Base-by-base conservation (phyloP, 768 basidiomycete genomes). In the Cystobasidium onofrii region DNA sequence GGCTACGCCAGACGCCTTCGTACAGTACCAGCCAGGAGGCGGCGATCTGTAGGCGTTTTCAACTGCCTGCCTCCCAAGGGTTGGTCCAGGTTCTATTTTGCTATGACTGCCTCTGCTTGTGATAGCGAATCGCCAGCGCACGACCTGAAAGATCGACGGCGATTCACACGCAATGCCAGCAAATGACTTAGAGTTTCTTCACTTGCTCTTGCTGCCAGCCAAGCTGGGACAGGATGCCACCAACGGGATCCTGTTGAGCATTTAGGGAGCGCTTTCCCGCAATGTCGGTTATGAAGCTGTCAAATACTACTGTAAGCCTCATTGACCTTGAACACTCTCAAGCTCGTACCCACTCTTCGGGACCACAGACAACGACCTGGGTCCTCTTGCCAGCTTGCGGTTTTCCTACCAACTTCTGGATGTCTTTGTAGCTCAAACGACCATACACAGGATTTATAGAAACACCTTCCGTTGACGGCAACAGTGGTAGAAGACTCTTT, bases 311-410 rank as follows among this genome's bases (percentile, higher is more conserved):
- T n/a, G n/a, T n/a, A n/a, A n/a, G n/a, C n/a, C n/a, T n/a, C n/a
- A n/a, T n/a, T n/a, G n/a, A n/a, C n/a, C n/a, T n/a, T n/a, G n/a
- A n/a, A n/a, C n/a, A n/a, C n/a, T n/a, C n/a, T n/a, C n/a, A n/a
- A n/a, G n/a, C n/a, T n/a, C n/a, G n/a, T n/a, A n/a, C n/a, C n/a
- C n/a, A n/a, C 77, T 64, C 74, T 13, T 79, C 78, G 0, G 78
- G 78, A 12, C 78, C 78, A 63, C 78, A 79, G 0, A 79, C 72
- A 0, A 79, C 41, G 17, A 78, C 44, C 29, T 60, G 41, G 52
- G 55, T 69, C 6, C 12, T 18, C 2, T 20, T 43, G 4, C 34
- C 41, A n/a, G 17, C 18, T 1, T 44, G 39, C 7, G 74, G 67
- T 15, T 13, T 50, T 1, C 76, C 77, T 1, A 79, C 61, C 27